Conservation (phyloP, 352 stramenopile species). For the Vaucheria bursata region DNA sequence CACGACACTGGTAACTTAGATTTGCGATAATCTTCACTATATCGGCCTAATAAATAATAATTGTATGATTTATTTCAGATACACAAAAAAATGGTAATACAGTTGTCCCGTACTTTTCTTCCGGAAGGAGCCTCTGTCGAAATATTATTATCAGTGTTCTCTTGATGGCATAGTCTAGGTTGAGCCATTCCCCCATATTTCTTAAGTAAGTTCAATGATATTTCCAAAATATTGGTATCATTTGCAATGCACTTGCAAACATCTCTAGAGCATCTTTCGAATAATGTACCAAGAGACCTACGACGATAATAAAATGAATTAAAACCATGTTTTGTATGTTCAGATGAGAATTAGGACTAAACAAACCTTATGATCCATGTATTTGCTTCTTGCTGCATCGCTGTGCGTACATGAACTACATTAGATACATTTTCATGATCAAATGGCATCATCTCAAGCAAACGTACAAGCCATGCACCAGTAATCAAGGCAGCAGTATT, state of each 20-base stretch:
- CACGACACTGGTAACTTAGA: constrained; percentile 60
- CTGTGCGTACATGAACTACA: constrained; percentile 3
- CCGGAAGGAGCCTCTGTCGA: not conserved
- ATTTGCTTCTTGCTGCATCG: constrained; percentile 38
- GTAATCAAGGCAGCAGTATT: not conserved
- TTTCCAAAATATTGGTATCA: constrained; percentile 6
- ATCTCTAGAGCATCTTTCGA: not conserved
- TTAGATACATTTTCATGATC: constrained; percentile 6
- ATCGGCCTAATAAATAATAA: constrained; percentile 40
- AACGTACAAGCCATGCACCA: constrained; percentile 3
- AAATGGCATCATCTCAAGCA: constrained; percentile 22
- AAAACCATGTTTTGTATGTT: too few relatives aligned
- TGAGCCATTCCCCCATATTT: constrained; percentile 18
- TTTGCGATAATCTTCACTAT: constrained; percentile 67
- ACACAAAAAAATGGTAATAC: not conserved
- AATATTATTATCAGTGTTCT: not conserved
- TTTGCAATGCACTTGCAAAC: not conserved
- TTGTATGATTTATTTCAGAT: too few relatives aligned
- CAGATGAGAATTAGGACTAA: not conserved
- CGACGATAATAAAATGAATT: too few relatives aligned
- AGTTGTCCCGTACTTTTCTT: not conserved
- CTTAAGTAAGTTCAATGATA: constrained; percentile 17
- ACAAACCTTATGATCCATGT: constrained; percentile 5
- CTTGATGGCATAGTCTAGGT: not conserved
- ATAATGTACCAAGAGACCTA: constrained; percentile 1